These are phyloP conservation scores for Arthromyces matolae DNA, from an alignment of 768 basidiomycete genomes.

Conservation along the genomic window DNA sequence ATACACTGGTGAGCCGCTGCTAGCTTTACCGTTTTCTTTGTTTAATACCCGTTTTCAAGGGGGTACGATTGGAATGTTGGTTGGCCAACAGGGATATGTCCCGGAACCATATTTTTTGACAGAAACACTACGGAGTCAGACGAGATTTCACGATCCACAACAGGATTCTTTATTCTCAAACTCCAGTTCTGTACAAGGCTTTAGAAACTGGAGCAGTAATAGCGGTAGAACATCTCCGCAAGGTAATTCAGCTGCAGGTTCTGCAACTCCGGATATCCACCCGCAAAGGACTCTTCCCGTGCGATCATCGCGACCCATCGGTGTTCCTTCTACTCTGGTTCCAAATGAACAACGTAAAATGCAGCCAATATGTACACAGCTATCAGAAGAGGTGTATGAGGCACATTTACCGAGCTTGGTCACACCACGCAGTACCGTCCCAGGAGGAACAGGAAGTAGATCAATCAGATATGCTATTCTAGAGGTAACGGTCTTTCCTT, in stretches of 20 bases:
- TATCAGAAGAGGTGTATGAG: slow-evolving; percentile 67
- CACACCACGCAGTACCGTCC: slow-evolving; percentile 66
- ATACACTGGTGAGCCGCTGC: slow-evolving; percentile 56
- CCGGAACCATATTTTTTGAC: slow-evolving; percentile 88
- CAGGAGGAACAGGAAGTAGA: slow-evolving; percentile 58
- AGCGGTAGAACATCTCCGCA: slow-evolving; percentile 57
- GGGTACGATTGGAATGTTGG: slow-evolving; percentile 88
- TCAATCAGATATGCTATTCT: slow-evolving; percentile 83
- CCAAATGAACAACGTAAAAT: slow-evolving; percentile 24
- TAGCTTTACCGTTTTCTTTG: neutral
- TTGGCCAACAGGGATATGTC: slow-evolving; percentile 71
- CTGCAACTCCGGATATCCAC: slow-evolving; percentile 17
- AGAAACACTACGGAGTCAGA: slow-evolving; percentile 76
- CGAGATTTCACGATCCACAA: slow-evolving; percentile 87
- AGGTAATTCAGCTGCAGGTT: slow-evolving; percentile 21
- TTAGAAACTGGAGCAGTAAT: slow-evolving; percentile 65
- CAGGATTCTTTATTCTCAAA: slow-evolving; percentile 86
- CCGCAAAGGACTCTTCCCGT: slow-evolving; percentile 49
- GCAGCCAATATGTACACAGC: slow-evolving; percentile 41
- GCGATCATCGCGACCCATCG: slow-evolving; percentile 68
- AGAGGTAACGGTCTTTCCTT: slow-evolving; percentile 48
- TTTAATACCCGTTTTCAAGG: slow-evolving; percentile 34
- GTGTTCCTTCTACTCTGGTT: slow-evolving; percentile 35
- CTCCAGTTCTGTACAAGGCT: slow-evolving; percentile 73
- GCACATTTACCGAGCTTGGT: slow-evolving; percentile 71